Evolutionary conservation across 257 asterid genomes (phyloP), one percentile per base, ranked within the genome.

Genomic region (Penstemon newberryi): DNA sequence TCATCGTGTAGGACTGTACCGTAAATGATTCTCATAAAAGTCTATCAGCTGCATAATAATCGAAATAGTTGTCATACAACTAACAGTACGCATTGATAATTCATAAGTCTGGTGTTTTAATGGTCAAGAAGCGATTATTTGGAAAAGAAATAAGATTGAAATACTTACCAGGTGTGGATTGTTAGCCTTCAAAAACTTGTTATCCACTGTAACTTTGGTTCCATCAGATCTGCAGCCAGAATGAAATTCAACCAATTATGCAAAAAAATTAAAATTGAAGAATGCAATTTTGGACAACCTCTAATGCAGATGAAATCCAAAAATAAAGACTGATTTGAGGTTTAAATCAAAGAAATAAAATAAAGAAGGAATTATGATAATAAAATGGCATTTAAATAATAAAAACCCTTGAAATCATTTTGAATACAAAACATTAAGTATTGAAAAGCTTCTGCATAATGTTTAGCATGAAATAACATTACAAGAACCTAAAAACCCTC

Each of bases 161-260:
- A 49, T 6, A 70, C 85, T 80, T 82, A 84, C 98, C 86, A 92
- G 75, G 65, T 81, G 86, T 3, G 98, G 98, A 78, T 90, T 72
- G 73, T 92, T 78, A 50, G 89, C 85, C 83, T 92, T 92, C 78
- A 92, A 86, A 77, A 82, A 92, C 65, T 86, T 90, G 89, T 90
- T 92, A 66, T 90, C 96, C 84, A 92, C 97, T 5, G 80, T 79
- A 38, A 85, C 80, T 80, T 80, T 89, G 73, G 81, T 86, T 67
- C 98, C 98, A 73, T 92, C 97, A 50, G 93, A 75, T 88, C 98
- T 92, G 84, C 79, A 73, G 13, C 72, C 77, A 75, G 60, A 63
- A 71, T 7, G 56, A 67, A 70, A 58, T 39, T 43, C 61, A 25
- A 11, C 5, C 5, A 76, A 70, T 46, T 56, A 42, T 36, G 41